Evolutionary conservation across 2,329 filamentous ascomycete genomes (phyloP).

Genomic region (Ophiognomonia clavigignenti-juglandacearum): DNA sequence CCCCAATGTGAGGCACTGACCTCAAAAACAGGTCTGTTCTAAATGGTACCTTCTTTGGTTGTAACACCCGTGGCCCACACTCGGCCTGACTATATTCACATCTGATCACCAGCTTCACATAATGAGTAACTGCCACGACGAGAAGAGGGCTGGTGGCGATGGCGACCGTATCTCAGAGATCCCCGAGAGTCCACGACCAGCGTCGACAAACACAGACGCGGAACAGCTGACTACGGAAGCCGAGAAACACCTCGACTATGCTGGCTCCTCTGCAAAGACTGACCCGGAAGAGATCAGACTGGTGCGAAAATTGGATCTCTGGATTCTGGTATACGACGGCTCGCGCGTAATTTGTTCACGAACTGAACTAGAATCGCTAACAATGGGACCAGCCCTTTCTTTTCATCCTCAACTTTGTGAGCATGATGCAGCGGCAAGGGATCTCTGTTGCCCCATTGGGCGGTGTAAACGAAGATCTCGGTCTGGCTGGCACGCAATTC

Average conservation of each 20-base stretch:
- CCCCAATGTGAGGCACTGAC: no score
- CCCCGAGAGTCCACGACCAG: background rate
- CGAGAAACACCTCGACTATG: constrained; percentile 1
- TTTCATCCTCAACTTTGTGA: constrained; percentile 5
- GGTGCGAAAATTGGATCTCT: constrained; percentile 3
- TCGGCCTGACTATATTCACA: no score
- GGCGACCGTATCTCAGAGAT: no score
- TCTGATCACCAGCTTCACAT: no score
- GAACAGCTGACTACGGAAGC: background rate
- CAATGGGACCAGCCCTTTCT: no score
- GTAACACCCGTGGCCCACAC: no score
- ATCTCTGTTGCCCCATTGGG: background rate
- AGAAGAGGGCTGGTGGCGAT: no score
- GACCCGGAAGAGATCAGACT: constrained; percentile 6
- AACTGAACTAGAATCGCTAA: no score
- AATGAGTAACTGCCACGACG: no score
- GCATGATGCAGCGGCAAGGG: background rate
- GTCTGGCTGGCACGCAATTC: background rate
- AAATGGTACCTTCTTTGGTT: no score
- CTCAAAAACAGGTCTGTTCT: no score
- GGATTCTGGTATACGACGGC: background rate
- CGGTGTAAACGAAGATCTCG: constrained; percentile 1
- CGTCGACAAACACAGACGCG: background rate
- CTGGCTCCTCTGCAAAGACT: constrained; percentile 4
- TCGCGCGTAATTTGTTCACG: background rate